phyloP scores from a whole-genome alignment of 768 basidiomycete genomes.

The Termitomyces sp. region DNA sequence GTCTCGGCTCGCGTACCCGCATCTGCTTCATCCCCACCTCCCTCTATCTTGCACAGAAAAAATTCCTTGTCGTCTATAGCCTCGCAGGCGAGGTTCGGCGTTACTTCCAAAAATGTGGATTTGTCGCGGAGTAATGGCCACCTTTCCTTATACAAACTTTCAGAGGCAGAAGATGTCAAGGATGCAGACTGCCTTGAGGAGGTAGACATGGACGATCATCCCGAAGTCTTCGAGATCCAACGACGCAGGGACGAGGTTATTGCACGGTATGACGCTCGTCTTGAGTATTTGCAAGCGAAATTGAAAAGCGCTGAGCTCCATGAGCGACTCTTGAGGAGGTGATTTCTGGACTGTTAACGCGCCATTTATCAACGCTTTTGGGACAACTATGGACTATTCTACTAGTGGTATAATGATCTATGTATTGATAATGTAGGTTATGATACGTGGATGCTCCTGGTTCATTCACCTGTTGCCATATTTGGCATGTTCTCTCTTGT shows the following conservation, averaged over 20 bases:
- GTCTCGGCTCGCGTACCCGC: constrained; percentile 22
- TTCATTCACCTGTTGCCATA: background rate
- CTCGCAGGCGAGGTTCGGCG: constrained; percentile 35
- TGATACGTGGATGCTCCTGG: background rate
- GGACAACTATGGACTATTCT: background rate
- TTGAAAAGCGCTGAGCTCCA: constrained; percentile 71
- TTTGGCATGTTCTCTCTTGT: background rate
- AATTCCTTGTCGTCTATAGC: constrained; percentile 50
- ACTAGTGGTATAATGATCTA: background rate
- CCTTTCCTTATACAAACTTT: constrained; percentile 28
- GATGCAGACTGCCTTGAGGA: constrained; percentile 19
- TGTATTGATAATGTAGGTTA: background rate
- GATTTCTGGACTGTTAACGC: background rate
- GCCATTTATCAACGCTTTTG: background rate
- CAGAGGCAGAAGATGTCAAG: constrained; percentile 14
- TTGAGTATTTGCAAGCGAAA: constrained; percentile 71
- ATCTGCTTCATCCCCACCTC: constrained; percentile 12
- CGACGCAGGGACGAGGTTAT: constrained; percentile 60
- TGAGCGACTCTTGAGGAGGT: constrained; percentile 36
- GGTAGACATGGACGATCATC: constrained; percentile 21
- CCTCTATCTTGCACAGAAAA: constrained; percentile 32
- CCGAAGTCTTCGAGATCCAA: constrained; percentile 59
- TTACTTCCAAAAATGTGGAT: constrained; percentile 27
- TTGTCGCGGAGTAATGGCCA: constrained; percentile 38
- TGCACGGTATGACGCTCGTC: constrained; percentile 59